phyloP scores from a whole-genome alignment of 148 eudicot species.

The Camellia granthamiana region DNA sequence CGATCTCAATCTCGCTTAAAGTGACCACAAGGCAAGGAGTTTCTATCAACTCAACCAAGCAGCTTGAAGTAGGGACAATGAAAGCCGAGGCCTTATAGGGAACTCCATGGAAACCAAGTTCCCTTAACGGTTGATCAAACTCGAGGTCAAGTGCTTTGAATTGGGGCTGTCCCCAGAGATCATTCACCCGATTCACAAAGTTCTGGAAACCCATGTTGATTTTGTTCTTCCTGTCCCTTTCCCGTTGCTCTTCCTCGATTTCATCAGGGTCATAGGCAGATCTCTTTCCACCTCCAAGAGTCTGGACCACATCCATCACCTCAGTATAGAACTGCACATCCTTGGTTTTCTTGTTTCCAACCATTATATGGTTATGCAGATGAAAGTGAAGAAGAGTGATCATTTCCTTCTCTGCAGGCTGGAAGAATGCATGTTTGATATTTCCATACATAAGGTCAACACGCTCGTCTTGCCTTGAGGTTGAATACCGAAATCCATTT shows the following conservation, averaged over 20 bases:
- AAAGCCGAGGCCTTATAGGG: conserved; percentile 87
- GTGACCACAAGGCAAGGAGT: conserved; percentile 77
- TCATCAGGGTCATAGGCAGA: conserved; percentile 97
- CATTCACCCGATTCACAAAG: conserved; percentile 87
- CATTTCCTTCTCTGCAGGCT: conserved; percentile 97
- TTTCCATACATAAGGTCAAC: conserved; percentile 74
- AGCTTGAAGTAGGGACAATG: conserved; percentile 90
- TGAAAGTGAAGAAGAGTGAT: conserved; percentile 90
- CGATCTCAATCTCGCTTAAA: conserved; percentile 79
- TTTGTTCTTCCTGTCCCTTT: conserved; percentile 84
- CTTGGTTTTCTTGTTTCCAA: conserved; percentile 90
- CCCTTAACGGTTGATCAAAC: conserved; percentile 93
- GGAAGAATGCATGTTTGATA: conserved; percentile 92
- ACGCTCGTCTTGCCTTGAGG: conserved; percentile 76
- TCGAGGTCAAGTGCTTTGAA: conserved; percentile 71
- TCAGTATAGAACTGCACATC: conserved; percentile 93
- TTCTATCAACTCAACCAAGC: conserved; percentile 88
- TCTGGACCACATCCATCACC: conserved; percentile 97
- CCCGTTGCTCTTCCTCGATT: conserved; percentile 96
- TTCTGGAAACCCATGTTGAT: conserved; percentile 80
- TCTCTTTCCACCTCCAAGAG: conserved; percentile 81
- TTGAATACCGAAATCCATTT: conserved; percentile 82
- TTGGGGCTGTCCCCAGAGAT: conserved; percentile 82
- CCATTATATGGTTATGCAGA: conserved; percentile 92
- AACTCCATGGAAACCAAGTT: conserved; percentile 93